Base-by-base conservation (phyloP, 495 filamentous ascomycete genomes). In the Saxophila tyrrhenica region DNA sequence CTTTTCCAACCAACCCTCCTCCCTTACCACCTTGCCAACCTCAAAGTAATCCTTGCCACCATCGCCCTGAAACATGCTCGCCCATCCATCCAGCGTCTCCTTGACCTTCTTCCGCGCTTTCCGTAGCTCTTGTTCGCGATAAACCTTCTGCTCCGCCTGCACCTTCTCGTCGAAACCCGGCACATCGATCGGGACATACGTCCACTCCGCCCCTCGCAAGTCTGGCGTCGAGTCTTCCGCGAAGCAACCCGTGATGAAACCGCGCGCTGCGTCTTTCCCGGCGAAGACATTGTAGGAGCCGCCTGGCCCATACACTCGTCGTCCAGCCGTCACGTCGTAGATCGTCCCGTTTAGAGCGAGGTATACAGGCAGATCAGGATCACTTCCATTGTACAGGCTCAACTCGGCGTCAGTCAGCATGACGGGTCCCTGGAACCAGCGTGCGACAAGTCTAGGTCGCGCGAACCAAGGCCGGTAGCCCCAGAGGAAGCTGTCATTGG, bases 221-320 rank as follows among this genome's bases (percentile, higher is more conserved):
- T 97, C 90, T 0, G 81, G 69, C 3, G 82, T 94, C 38, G 84
- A 71, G 72, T 97, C 91, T 47, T 85, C 83, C 25, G 79, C 71
- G 74, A 99, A 99, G 67, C 92, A 99, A 1, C 87, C 87, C n/a
- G 92, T 95, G n/a, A 99, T 81, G 70, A 88, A 99, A 2, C 85
- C 87, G 24, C 92, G 84, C 1, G 86, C 79, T 7, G 92, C 92
- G 69, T 99, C 92, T 17, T 75, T 73, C 25, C 92, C 92, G 0
- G 88, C 75, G 69, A 99, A 95, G 72, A 86, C 85, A 50, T 80
- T 74, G 75, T 99, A 99, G 44, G 76, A 78, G 1, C 92, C 94
- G 17, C 87, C 90, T 0, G 89, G 87, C 1, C 92, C 91, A 77
- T 99, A 98, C 60, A 84, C 81, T 19, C 72, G 69, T 0, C 75